Percentiles rank a stretch among this genome's conserved stretches.
Conservation (phyloP, 1,284 basidiomycete species). For the Cerioporus squamosus region DNA sequence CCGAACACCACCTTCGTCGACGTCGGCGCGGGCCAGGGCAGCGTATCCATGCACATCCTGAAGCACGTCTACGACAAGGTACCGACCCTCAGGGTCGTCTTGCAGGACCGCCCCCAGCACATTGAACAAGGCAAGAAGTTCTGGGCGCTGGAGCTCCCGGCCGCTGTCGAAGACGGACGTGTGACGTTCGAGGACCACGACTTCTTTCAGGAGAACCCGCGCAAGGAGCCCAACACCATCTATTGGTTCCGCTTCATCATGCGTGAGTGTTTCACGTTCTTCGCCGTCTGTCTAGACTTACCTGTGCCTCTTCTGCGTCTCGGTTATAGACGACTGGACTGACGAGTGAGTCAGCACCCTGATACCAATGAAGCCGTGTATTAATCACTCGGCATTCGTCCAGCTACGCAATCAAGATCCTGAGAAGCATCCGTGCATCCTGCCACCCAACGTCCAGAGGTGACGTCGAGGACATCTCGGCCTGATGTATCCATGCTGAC, state of each 20-base stretch:
- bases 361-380: neutral
- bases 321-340: neutral
- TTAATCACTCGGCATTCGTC: neutral
- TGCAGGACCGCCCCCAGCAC: conserved; percentile 1
- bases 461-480: neutral
- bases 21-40: conserved; percentile 4
- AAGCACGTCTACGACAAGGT: neutral
- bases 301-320: too few relatives aligned
- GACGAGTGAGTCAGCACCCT: neutral
- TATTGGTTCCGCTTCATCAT: conserved; percentile 5
- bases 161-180: neutral
- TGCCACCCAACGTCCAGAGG: neutral
- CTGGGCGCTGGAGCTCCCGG: conserved; percentile 1
- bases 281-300: neutral
- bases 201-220: neutral
- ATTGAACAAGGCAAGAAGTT: conserved; percentile 1
- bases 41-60: conserved; percentile 5
- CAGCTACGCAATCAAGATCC: conserved; percentile 3
- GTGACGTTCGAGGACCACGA: conserved; percentile 2
- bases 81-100: conserved; percentile 1
- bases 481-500: neutral
- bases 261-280: neutral
- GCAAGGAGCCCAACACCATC: neutral
- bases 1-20: conserved; percentile 5
- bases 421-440: neutral